Conservation (phyloP, 2,329 filamentous ascomycete species). For the Diaporthe australafricana region DNA sequence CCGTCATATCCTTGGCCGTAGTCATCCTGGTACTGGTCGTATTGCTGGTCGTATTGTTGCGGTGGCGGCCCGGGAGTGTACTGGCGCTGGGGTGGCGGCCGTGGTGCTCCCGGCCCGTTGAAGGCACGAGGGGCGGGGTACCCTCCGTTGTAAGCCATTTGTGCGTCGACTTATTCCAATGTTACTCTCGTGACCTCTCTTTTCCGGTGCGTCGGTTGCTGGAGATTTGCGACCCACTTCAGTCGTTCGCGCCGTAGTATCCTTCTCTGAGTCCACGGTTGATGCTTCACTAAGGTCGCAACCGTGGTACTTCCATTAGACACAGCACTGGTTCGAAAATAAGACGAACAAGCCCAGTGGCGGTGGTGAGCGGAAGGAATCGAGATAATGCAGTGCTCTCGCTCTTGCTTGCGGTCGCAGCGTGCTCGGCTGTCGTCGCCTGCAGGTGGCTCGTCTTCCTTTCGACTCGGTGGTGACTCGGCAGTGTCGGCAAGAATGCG, state of each 20-base stretch:
- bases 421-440: background rate
- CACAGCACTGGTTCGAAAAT: background rate
- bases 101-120: constrained; percentile 57
- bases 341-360: background rate
- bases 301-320: constrained; percentile 16
- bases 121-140: constrained; percentile 61
- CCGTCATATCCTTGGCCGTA: constrained; percentile 60
- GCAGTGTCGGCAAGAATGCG: background rate
- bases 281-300: background rate
- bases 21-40: constrained; percentile 59
- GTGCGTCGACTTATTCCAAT: background rate
- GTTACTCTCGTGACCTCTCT: constrained; percentile 7
- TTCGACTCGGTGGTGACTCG: background rate
- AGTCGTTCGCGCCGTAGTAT: background rate
- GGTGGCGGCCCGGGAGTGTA: constrained; percentile 46
- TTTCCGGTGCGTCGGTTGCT: background rate
- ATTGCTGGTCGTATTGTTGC: constrained; percentile 54
- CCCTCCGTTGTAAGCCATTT: constrained; percentile 65
- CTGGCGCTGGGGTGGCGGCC: constrained; percentile 53
- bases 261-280: constrained; percentile 4
- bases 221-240: background rate
- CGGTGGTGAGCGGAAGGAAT: background rate
- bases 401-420: constrained; percentile 4
- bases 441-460: background rate
- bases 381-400: background rate